Conservation (phyloP, 192 early-diverging fungal species). For the Thamnidium elegans region DNA sequence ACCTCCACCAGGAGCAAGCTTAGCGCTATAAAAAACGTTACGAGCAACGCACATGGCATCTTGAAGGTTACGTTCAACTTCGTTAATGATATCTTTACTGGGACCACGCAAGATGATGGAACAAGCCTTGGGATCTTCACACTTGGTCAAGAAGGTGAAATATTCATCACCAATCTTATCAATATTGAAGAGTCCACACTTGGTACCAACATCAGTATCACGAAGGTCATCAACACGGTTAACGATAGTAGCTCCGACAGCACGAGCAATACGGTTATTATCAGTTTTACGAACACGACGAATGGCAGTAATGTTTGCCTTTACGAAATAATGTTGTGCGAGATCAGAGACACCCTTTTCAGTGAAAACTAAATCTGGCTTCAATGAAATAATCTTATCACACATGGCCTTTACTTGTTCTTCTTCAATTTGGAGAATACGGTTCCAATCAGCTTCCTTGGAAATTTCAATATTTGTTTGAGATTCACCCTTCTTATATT, state of each 20-base stretch:
- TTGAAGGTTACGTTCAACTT: constrained; percentile 98
- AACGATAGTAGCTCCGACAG: constrained; percentile 94
- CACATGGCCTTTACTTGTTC: constrained; percentile 97
- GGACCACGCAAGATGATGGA: constrained; percentile 96
- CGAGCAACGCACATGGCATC: constrained; percentile 99
- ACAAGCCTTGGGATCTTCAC: constrained; percentile 97
- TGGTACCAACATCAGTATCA: constrained; percentile 91
- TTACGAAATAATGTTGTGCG: constrained; percentile 97
- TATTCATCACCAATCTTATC: constrained; percentile 99
- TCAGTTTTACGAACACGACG: constrained; percentile 98
- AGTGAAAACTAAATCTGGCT: constrained; percentile 97
- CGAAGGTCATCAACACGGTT: constrained; percentile 96
- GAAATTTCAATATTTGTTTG: constrained; percentile 98
- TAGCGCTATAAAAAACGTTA: constrained; percentile 96
- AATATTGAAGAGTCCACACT: constrained; percentile 90
- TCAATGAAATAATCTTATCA: constrained; percentile 92
- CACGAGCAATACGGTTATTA: constrained; percentile 98
- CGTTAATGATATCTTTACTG: constrained; percentile 95
- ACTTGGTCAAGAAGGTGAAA: constrained; percentile 93
- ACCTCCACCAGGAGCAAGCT: constrained; percentile 92
- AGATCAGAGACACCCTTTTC: constrained; percentile 99
- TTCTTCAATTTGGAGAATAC: constrained; percentile 97
- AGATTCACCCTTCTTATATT: constrained; percentile 99
- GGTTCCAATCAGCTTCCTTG: constrained; percentile 95
- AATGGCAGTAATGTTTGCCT: constrained; percentile 96